Conservation (phyloP, 2,329 filamentous ascomycete genomes). For the Leptodontidium sp. region DNA sequence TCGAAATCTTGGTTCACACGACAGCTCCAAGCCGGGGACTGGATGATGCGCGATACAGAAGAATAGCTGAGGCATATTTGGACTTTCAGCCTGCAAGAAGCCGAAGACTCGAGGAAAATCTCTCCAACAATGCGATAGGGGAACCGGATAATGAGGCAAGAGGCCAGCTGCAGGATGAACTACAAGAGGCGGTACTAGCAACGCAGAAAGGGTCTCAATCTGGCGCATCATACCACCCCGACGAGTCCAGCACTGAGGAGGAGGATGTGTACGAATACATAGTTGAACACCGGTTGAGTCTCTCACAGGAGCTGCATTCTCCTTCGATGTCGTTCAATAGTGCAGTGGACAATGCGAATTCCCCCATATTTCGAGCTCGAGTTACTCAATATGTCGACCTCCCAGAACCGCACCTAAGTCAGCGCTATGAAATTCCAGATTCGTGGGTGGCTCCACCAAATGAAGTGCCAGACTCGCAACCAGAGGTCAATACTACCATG, state of each 20-base stretch:
- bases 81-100: slow-evolving; percentile 39
- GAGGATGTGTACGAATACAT: slow-evolving; percentile 21
- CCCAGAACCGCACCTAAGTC: slow-evolving; percentile 7
- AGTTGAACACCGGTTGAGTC: not conserved
- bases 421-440: not conserved
- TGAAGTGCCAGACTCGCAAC: slow-evolving; percentile 64
- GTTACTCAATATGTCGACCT: slow-evolving; percentile 14
- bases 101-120: slow-evolving; percentile 24
- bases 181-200: slow-evolving; percentile 22
- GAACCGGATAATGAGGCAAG: slow-evolving; percentile 53
- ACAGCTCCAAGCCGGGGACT: slow-evolving; percentile 44
- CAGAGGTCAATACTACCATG: slow-evolving; percentile 47
- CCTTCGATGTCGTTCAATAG: slow-evolving; percentile 43
- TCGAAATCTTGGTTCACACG: slow-evolving; percentile 47
- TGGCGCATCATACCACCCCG: slow-evolving; percentile 39
- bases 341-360: slow-evolving; percentile 42
- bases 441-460: slow-evolving; percentile 58
- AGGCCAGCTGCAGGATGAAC: slow-evolving; percentile 44
- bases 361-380: slow-evolving; percentile 39
- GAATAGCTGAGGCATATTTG: slow-evolving; percentile 45
- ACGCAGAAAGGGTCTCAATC: slow-evolving; percentile 38
- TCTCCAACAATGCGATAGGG: slow-evolving; percentile 46
- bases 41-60: slow-evolving; percentile 46
- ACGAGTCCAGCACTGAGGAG: slow-evolving; percentile 24
- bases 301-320: slow-evolving; percentile 28